Conservation (phyloP, 1,139 yeast species). For the Sugiyamaella castrensis region DNA sequence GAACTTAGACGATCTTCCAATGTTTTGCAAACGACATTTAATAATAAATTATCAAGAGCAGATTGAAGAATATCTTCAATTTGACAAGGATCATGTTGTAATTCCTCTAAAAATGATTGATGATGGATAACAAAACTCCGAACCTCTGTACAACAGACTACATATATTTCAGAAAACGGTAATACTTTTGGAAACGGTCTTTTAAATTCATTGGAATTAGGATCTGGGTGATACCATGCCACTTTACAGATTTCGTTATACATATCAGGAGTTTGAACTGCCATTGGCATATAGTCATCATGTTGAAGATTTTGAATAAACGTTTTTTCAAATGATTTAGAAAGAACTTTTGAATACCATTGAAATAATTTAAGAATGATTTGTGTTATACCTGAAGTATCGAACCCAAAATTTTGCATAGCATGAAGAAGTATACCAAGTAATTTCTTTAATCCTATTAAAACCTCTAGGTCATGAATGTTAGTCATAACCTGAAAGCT, state of each 20-base stretch:
- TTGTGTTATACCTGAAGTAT: slow-evolving; percentile 59
- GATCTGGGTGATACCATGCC: slow-evolving; percentile 57
- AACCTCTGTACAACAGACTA: slow-evolving; percentile 75
- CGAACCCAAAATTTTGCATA: slow-evolving; percentile 68
- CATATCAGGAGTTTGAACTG: slow-evolving; percentile 55
- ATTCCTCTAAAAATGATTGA: slow-evolving; percentile 58
- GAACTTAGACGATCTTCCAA: slow-evolving; percentile 60
- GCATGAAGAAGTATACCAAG: slow-evolving; percentile 74
- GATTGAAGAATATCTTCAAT: slow-evolving; percentile 43
- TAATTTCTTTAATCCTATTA: slow-evolving; percentile 51
- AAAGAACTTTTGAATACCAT: slow-evolving; percentile 56
- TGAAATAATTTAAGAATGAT: slow-evolving; percentile 59
- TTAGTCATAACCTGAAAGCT: slow-evolving; percentile 27
- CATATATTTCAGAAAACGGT: slow-evolving; percentile 88
- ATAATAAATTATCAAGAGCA: slow-evolving; percentile 66
- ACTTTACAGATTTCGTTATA: slow-evolving; percentile 61
- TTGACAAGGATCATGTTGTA: slow-evolving; percentile 52
- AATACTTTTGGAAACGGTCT: slow-evolving; percentile 62
- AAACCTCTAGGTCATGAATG: slow-evolving; percentile 36
- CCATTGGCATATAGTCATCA: slow-evolving; percentile 88
- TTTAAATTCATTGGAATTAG: slow-evolving; percentile 38
- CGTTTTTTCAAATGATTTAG: slow-evolving; percentile 56
- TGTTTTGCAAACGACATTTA: slow-evolving; percentile 66
- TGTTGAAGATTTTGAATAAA: slow-evolving; percentile 64
- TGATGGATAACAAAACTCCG: slow-evolving; percentile 63